Base-by-base conservation (phyloP, 2,329 filamentous ascomycete genomes). In the Aspergillus sp. region DNA sequence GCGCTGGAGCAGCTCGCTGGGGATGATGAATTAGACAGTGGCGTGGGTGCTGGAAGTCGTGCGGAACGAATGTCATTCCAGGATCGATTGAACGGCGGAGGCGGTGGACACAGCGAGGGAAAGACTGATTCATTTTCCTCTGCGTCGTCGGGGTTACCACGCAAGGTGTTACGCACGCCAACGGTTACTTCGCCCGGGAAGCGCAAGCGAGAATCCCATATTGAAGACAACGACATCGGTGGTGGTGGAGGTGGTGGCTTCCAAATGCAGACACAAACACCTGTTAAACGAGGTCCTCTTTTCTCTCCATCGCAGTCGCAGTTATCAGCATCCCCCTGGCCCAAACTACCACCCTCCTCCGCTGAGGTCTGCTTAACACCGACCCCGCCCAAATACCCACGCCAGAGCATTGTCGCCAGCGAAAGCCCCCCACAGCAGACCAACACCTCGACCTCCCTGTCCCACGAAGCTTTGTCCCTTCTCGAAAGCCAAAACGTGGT, bases 141-240 rank as follows among this genome's bases (percentile, higher is more conserved):
- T 19, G 19, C 19, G 19, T 19, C 19, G 1, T 19, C 19, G 58
- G 26, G 64, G 29, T 61, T 62, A n/a, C 63, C 68, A 1, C 59
- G 59, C 7, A 72, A 73, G 53, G 56, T 57, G 4, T 52, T 62
- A 10, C 63, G 66, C 32, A 67, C 63, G 4, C 55, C 59, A 8
- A 47, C 34, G 3, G 52, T 58, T 8, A 57, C 61, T 7, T 67
- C 65, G 2, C 67, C 69, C 0, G 61, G 62, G 4, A 73, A 72
- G 49, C 58, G 66, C 29, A 67, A 61, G 44, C 5, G 30, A 9
- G 48, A 63, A 29, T 50, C 50, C 1, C 60, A 66, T 34, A 57
- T 59, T 39, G 48, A 50, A 30, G 39, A 51, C 10, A 51, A 48
- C 1, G 39, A 41, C 8, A 19, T 19, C 19, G 41, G 43, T 1